phyloP scores from a whole-genome alignment of 192 early-diverging fungal genomes.

The Dissophora ornata region DNA sequence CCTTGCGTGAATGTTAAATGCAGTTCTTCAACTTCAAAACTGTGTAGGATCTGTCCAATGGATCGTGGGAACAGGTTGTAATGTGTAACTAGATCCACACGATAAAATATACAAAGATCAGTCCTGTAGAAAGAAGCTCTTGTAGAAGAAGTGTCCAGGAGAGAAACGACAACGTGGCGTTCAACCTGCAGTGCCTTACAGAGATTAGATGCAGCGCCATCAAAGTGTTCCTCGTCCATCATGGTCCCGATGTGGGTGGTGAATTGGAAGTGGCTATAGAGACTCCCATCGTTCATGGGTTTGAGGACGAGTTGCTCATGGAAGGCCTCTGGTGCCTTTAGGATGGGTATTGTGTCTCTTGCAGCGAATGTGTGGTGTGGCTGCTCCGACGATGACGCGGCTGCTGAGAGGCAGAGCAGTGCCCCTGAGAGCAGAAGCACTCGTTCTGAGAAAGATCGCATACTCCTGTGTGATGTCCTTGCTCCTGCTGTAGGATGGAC shows the following conservation, averaged over 20 bases:
- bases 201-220: slow-evolving; percentile 42
- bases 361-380: slow-evolving; percentile 5
- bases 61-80: slow-evolving; percentile 86
- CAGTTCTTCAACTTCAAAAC: slow-evolving; percentile 81
- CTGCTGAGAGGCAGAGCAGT: slow-evolving; percentile 7
- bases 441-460: slow-evolving; percentile 20
- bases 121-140: too few relatives aligned
- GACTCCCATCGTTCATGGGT: slow-evolving; percentile 80
- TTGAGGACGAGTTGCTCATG: slow-evolving; percentile 76
- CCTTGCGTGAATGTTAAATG: slow-evolving; percentile 93
- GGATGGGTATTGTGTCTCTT: slow-evolving; percentile 20
- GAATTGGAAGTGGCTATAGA: slow-evolving; percentile 88
- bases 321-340: slow-evolving; percentile 64
- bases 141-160: too few relatives aligned
- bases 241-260: slow-evolving; percentile 55
- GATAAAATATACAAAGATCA: too few relatives aligned
- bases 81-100: slow-evolving; percentile 61
- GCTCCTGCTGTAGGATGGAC: too few relatives aligned
- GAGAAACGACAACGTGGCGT: too few relatives aligned
- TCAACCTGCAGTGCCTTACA: too few relatives aligned
- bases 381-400: slow-evolving; percentile 3
- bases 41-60: slow-evolving; percentile 84
- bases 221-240: slow-evolving; percentile 34
- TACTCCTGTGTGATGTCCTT: slow-evolving; percentile 7
- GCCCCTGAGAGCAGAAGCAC: slow-evolving; percentile 21